phyloP scores from a whole-genome alignment of 805 yeast genomes.

The Candida loeiensis region DNA sequence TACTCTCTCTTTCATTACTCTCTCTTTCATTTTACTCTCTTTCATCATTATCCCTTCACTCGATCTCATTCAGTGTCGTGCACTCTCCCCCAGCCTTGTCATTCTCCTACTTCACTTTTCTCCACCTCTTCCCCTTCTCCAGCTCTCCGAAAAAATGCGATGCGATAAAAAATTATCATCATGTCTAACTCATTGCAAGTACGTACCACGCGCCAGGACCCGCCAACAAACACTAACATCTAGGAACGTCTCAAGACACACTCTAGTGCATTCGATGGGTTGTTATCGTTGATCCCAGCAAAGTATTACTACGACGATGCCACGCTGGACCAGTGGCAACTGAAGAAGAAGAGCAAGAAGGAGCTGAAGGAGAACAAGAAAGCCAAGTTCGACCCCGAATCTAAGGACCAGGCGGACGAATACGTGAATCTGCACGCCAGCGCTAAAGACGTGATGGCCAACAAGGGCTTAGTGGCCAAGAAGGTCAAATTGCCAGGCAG shows the following conservation, averaged over 20 bases:
- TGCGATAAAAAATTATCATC: slow-evolving; percentile 12
- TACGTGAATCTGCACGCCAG: slow-evolving; percentile 39
- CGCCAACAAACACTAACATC: slow-evolving; percentile 19
- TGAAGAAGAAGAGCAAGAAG: slow-evolving; percentile 68
- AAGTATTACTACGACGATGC: slow-evolving; percentile 91
- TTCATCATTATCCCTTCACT: not conserved
- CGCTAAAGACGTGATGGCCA: slow-evolving; percentile 60
- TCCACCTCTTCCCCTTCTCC: not conserved
- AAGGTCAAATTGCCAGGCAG: slow-evolving; percentile 41
- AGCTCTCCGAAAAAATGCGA: slow-evolving; percentile 4
- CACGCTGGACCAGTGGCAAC: slow-evolving; percentile 86
- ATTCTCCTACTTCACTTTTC: no score
- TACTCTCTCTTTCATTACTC: not conserved
- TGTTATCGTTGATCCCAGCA: slow-evolving; percentile 88
- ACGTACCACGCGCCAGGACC: slow-evolving; percentile 23
- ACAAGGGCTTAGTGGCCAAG: slow-evolving; percentile 52
- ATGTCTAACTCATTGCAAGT: slow-evolving; percentile 63
- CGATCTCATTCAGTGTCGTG: no score
- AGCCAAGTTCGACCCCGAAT: slow-evolving; percentile 72
- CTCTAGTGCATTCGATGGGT: slow-evolving; percentile 81
- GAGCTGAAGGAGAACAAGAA: slow-evolving; percentile 59
- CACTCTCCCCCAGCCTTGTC: no score
- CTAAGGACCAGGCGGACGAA: slow-evolving; percentile 41
- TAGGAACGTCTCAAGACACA: slow-evolving; percentile 76
- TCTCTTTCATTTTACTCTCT: not conserved